Evolutionary conservation across 2,329 filamentous ascomycete species (phyloP).

Genomic region (Ceratocystis eucalypticola): DNA sequence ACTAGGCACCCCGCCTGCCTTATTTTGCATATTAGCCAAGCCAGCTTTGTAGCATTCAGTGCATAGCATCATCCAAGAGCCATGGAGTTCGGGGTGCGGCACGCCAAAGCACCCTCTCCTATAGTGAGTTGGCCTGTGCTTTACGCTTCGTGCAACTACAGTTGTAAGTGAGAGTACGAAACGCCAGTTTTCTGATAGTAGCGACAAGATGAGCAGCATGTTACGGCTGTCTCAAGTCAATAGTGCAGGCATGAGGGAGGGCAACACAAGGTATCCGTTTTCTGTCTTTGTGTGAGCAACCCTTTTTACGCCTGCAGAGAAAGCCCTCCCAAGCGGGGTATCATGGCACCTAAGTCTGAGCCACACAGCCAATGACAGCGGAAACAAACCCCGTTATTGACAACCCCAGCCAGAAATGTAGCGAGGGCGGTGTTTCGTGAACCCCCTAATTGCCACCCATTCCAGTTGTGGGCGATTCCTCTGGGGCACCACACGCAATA

Average conservation of each 20-base stretch:
- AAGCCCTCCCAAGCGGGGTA: not conserved
- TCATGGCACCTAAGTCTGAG: not conserved
- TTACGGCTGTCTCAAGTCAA: not conserved
- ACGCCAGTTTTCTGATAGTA: not conserved
- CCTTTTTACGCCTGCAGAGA: not conserved
- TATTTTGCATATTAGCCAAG: not conserved
- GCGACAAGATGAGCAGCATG: not conserved
- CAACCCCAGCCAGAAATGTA: not conserved
- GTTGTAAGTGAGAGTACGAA: not conserved
- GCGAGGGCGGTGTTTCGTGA: not conserved
- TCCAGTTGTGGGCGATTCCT: not conserved
- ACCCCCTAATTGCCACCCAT: not conserved
- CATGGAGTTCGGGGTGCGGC: not conserved
- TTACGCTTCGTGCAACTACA: constrained; percentile 1
- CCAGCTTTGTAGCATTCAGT: not conserved
- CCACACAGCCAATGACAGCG: not conserved
- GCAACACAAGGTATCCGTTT: not conserved
- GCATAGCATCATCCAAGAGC: not conserved
- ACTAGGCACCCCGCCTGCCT: not conserved
- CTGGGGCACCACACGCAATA: not conserved
- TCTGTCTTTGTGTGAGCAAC: not conserved
- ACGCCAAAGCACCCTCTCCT: not conserved
- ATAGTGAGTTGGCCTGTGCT: not conserved
- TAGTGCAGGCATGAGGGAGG: not conserved
- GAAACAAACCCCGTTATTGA: not conserved